Evolutionary conservation across 2,329 filamentous ascomycete species (phyloP).

Genomic region (Torrubiellomyces zombiae): DNA sequence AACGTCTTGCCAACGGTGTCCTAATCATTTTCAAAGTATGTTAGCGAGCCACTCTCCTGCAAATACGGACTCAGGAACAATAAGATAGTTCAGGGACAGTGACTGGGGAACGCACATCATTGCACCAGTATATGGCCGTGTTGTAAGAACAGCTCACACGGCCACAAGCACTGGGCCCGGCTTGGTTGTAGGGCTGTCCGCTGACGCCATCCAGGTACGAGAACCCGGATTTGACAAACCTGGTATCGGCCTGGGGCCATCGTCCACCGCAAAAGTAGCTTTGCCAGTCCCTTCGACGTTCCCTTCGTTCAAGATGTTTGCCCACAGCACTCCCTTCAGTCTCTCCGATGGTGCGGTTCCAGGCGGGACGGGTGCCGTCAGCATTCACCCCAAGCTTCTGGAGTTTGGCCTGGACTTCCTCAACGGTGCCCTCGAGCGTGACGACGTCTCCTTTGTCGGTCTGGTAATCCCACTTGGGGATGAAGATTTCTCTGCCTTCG

Average conservation of each 20-base stretch:
- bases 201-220: background rate
- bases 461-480: too few relatives aligned
- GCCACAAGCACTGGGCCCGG: conserved; percentile 1
- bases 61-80: background rate
- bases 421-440: too few relatives aligned
- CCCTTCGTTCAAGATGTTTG: conserved; percentile 2
- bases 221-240: conserved; percentile 1
- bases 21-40: background rate
- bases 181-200: background rate
- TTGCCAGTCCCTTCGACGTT: background rate
- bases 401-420: too few relatives aligned
- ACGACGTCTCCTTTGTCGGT: too few relatives aligned
- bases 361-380: too few relatives aligned
- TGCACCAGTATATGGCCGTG: conserved; percentile 3
- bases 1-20: conserved; percentile 1
- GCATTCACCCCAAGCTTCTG: too few relatives aligned
- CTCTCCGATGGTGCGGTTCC: too few relatives aligned
- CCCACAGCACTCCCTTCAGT: too few relatives aligned
- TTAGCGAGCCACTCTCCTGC: too few relatives aligned
- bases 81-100: background rate
- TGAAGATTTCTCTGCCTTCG: too few relatives aligned
- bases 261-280: background rate
- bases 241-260: background rate
- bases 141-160: conserved; percentile 2
- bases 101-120: conserved; percentile 1